These are phyloP conservation scores for Schizonepeta tenuifolia DNA, from an alignment of 257 asterid species.

Conservation along the genomic window DNA sequence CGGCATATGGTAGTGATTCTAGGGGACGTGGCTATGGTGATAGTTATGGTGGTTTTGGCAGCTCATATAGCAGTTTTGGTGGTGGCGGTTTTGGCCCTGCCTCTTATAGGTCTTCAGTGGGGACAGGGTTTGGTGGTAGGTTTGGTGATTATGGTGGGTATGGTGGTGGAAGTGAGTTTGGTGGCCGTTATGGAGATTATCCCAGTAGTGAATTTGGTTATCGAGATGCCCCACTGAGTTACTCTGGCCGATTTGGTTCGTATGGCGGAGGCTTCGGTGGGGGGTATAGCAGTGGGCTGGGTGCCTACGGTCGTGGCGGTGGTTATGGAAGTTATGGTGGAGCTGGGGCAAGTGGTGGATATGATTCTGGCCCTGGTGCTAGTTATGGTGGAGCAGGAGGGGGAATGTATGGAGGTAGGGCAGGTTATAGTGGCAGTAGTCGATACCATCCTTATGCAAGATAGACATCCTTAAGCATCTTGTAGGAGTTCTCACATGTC, in stretches of 20 bases:
- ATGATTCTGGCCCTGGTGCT: constrained; percentile 78
- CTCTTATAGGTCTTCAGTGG: constrained; percentile 83
- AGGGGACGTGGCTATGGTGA: constrained; percentile 88
- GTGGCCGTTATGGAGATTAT: constrained; percentile 86
- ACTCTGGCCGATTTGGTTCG: constrained; percentile 77
- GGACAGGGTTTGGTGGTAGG: constrained; percentile 81
- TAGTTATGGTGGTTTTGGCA: constrained; percentile 74
- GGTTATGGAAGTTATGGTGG: constrained; percentile 80
- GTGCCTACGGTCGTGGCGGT: constrained; percentile 84
- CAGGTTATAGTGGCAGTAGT: constrained; percentile 92
- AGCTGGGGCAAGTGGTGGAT: constrained; percentile 70
- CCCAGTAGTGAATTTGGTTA: constrained; percentile 75
- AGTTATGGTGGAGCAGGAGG: constrained; percentile 82
- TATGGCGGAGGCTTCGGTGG: constrained; percentile 77
- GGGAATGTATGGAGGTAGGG: constrained; percentile 86
- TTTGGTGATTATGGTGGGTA: constrained; percentile 80
- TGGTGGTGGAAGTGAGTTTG: constrained; percentile 68
- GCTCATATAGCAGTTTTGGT: constrained; percentile 70
- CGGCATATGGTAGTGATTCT: constrained; percentile 89
- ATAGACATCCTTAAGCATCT: constrained; percentile 71
- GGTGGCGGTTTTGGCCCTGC: constrained; percentile 89
- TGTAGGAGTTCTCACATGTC: constrained; percentile 64
- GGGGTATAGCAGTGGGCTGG: constrained; percentile 75
- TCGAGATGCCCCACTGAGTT: constrained; percentile 75
- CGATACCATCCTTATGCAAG: constrained; percentile 94